Evolutionary conservation across 768 basidiomycete genomes (phyloP), one percentile per base, ranked within the genome.

Genomic region (Multifurca ochricompacta): DNA sequence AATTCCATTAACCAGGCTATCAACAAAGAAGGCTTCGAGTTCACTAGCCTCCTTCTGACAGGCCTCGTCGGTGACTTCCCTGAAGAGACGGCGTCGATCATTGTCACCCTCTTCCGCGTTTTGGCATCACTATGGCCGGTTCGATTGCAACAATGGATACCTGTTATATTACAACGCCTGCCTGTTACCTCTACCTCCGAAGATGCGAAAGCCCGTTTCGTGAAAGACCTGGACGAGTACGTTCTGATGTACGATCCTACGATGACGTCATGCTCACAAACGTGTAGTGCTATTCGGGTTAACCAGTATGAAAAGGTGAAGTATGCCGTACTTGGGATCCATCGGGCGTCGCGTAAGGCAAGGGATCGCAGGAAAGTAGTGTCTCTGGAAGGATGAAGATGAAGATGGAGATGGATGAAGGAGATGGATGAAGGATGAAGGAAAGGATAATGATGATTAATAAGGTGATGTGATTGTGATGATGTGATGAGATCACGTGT

Each of bases 61-160:
- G 95, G 96, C 3, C 73, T 97, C 25, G 82, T 90, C 4, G 83
- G 86, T 19, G 85, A 87, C 57, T 98, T 94, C 67, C 90, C 91
- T 3, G 91, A 91, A 65, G 95, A 97, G 54, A 78, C 83, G 3
- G 74, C 82, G 6, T 76, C 86, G 8, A 66, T 73, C 32, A 83
- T 94, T 41, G 81, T 91, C 51, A 80, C 85, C 2, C 83, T 97
- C 57, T 79, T 95, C 67, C 79, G 89, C 14, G 75, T 78, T 11
- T 67, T 92, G 48, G 75, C 83, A 25, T 69, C 72, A 34, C 64
- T 81, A n/a, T 91, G 87, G 82, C 75, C 85, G 2, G 65, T 73
- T 6, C 82, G 85, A 64, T 67, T 94, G 41, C 70, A 85, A 32
- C 67, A 73, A 19, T 95, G 91, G 87, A 66, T 93, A 14, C 82